A percentile compares a stretch with the other conserved stretches of the same genome.
Evolutionary conservation across 2,329 filamentous ascomycete species (phyloP).

Genomic region (Pyrenochaeta sp.): DNA sequence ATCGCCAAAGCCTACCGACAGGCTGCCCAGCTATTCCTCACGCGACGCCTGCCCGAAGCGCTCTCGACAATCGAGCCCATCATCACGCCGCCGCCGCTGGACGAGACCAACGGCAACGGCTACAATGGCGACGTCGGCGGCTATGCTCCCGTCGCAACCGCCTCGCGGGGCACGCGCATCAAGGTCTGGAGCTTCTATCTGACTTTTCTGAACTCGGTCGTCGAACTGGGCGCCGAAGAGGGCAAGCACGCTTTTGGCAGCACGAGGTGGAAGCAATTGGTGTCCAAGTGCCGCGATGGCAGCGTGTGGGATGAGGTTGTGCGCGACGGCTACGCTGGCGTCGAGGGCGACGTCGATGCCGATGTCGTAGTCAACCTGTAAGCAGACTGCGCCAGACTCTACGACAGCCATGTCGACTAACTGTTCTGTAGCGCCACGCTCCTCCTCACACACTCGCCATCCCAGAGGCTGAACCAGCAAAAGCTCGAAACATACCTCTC

Average conservation of each 20-base stretch:
- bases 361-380: slow-evolving; percentile 93
- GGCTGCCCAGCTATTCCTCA: slow-evolving; percentile 92
- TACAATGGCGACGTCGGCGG: slow-evolving; percentile 32
- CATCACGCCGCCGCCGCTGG: slow-evolving; percentile 66
- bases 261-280: slow-evolving; percentile 83
- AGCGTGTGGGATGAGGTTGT: slow-evolving; percentile 95
- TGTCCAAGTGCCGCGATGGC: slow-evolving; percentile 85
- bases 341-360: slow-evolving; percentile 89
- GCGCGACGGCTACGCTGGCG: slow-evolving; percentile 83
- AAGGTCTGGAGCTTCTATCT: slow-evolving; percentile 99
- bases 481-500: slow-evolving; percentile 90
- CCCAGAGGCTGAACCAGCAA: slow-evolving; percentile 84
- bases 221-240: slow-evolving; percentile 88
- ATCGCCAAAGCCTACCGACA: slow-evolving; percentile 95
- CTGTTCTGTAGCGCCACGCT: slow-evolving; percentile 75
- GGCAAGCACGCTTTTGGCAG: slow-evolving; percentile 88
- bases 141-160: slow-evolving; percentile 77
- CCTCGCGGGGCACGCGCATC: slow-evolving; percentile 82
- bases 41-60: slow-evolving; percentile 89
- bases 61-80: slow-evolving; percentile 85
- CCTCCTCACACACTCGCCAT: slow-evolving; percentile 85
- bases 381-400: slow-evolving; percentile 39
- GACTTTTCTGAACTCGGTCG: slow-evolving; percentile 88
- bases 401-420: slow-evolving; percentile 5
- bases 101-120: slow-evolving; percentile 30